A percentile compares a stretch with the other conserved stretches of the same genome.
phyloP scores from a whole-genome alignment of 163 green algal genomes.

The Chlorella variabilis region DNA sequence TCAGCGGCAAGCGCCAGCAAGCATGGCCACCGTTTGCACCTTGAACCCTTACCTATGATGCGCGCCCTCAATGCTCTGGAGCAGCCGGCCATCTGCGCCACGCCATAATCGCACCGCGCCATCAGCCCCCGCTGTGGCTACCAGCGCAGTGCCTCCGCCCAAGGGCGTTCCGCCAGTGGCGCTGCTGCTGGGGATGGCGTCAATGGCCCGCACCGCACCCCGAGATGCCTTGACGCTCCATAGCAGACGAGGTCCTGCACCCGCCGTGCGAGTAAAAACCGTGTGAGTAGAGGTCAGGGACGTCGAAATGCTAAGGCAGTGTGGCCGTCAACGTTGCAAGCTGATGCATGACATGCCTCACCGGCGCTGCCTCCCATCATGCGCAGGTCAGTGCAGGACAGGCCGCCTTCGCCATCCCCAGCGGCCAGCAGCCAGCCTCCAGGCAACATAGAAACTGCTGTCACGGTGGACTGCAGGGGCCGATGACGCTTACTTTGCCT shows the following conservation, averaged over 20 bases:
- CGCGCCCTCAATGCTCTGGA: slow-evolving; percentile 30
- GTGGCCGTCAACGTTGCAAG: too few species aligned
- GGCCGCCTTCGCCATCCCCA: slow-evolving; percentile 48
- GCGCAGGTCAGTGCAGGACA: slow-evolving; percentile 58
- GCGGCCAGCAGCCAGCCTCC: slow-evolving; percentile 60
- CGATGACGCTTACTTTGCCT: not conserved
- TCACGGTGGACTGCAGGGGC: slow-evolving; percentile 39
- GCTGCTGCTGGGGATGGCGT: not conserved
- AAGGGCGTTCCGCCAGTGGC: not conserved
- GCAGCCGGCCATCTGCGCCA: slow-evolving; percentile 5
- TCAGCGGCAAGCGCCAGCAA: too few species aligned
- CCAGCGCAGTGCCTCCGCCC: not conserved
- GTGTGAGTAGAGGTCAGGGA: too few species aligned
- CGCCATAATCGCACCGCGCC: slow-evolving; percentile 43
- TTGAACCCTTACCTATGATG: not conserved
- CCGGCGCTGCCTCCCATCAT: too few species aligned
- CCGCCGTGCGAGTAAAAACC: too few species aligned
- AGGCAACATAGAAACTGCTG: slow-evolving; percentile 42
- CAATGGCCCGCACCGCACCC: not conserved
- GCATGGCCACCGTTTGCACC: too few species aligned
- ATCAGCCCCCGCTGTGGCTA: slow-evolving; percentile 40
- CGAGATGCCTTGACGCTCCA: slow-evolving; percentile 33
- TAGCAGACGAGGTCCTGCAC: slow-evolving; percentile 10
- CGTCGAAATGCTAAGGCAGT: too few species aligned
- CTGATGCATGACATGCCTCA: too few species aligned